Evolutionary conservation across 2,329 filamentous ascomycete genomes (phyloP), one percentile per base, ranked within the genome.

Genomic region (Aspergillus sp.): DNA sequence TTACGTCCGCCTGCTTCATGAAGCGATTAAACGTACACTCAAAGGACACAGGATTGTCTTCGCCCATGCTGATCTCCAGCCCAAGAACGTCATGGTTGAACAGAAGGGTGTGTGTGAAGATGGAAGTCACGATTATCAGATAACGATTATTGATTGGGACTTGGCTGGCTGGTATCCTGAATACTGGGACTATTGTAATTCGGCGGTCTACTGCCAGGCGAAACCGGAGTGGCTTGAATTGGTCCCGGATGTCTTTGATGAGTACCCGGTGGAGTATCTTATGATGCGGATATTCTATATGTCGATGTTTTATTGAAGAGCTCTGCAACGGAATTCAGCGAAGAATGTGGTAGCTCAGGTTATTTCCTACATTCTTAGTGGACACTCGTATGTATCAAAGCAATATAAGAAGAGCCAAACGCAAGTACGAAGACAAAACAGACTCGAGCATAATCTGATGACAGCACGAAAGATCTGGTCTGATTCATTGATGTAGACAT

Each of bases 131-230:
- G 49, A 58, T 43, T 62, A 51, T 50, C 28, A 30, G 28, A 60
- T 64, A 17, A 60, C 57, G 8, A 36, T 62, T 19, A 30, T 64
- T 36, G 58, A 67, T 50, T 67, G 63, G 65, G 61, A 60, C 47
- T 53, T 60, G 48, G 56, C 65, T 55, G 65, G 57, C 30, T 63
- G 60, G 62, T 65, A 61, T 58, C 61, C 65, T 12, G 60, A 63
- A 28, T 64, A 60, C 52, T 64, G 63, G 65, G 65, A 65, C 30
- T 67, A 62, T 53, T 65, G 57, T 48, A 63, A 61, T 61, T 63
- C 60, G 12, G 64, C 53, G 39, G 51, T 62, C 45, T 58, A 59
- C 38, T 60, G 62, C 45, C 57, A 62, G 45, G 52, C 23, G n/a
- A 65, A 63, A 53, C 56, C 54, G 19, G 61, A 58, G 15, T 63